Conservation (phyloP, 148 eudicot species). For the Arctostaphylos glauca region DNA sequence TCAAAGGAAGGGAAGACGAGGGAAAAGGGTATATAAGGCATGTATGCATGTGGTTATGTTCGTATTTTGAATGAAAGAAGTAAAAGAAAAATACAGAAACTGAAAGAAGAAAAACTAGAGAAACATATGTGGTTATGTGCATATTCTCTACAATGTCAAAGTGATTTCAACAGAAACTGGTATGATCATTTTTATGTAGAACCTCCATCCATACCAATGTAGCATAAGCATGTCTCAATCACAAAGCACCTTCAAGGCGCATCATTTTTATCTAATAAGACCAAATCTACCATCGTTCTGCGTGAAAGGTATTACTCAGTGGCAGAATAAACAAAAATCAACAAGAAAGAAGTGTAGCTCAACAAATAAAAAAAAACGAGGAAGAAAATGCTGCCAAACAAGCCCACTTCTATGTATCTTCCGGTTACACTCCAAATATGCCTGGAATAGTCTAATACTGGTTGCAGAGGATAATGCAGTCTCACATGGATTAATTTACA, state of each 20-base stretch:
- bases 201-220: background rate
- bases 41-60: background rate
- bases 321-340: conserved; percentile 2
- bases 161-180: background rate
- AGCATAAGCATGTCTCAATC: background rate
- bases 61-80: background rate
- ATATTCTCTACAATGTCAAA: background rate
- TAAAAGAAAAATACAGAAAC: background rate
- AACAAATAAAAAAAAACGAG: conserved; percentile 9
- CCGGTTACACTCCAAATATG: background rate
- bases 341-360: background rate
- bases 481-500: background rate
- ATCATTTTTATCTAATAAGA: background rate
- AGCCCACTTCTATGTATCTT: background rate
- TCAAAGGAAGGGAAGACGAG: background rate
- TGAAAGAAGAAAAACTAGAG: background rate
- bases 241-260: background rate
- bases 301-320: background rate
- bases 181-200: background rate
- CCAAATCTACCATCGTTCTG: background rate
- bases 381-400: conserved; percentile 3
- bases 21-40: no score
- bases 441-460: background rate
- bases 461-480: background rate
- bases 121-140: background rate